Evolutionary conservation across 345 rosid species (phyloP).

Genomic region (Cardiospermum halicacabum): DNA sequence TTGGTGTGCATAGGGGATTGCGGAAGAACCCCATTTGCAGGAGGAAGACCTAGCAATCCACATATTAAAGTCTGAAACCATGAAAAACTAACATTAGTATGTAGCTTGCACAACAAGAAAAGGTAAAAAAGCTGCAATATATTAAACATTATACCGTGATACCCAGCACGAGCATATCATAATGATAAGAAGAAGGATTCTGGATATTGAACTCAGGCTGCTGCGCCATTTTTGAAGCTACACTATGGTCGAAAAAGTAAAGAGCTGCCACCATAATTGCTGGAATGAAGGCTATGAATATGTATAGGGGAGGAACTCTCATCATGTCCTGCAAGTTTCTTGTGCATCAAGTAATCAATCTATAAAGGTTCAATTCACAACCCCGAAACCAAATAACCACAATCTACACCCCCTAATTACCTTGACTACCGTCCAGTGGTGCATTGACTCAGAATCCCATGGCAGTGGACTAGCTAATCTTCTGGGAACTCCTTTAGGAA

Average conservation of each 20-base stretch:
- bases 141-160: constrained; percentile 35
- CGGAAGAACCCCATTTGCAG: constrained; percentile 91
- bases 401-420: too few species aligned
- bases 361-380: too few species aligned
- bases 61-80: constrained; percentile 66
- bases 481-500: constrained; percentile 59
- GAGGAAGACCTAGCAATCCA: constrained; percentile 84
- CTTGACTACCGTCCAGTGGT: constrained; percentile 82
- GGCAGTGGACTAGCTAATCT: constrained; percentile 71
- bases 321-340: constrained; percentile 61
- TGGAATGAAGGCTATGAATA: constrained; percentile 71
- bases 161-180: constrained; percentile 72
- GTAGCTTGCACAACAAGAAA: not conserved
- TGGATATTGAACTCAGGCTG: constrained; percentile 76
- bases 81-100: not conserved
- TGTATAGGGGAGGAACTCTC: constrained; percentile 62
- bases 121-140: not conserved
- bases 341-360: not conserved
- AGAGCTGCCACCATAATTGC: constrained; percentile 82
- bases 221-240: constrained; percentile 86
- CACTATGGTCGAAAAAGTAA: constrained; percentile 88
- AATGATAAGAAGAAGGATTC: constrained; percentile 80
- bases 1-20: constrained; percentile 92
- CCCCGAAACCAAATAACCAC: too few species aligned
- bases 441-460: constrained; percentile 64